A percentile compares a stretch with the other conserved stretches of the same genome.
Conservation (phyloP, 2,329 filamentous ascomycete genomes). For the Hypoxylon sp. region DNA sequence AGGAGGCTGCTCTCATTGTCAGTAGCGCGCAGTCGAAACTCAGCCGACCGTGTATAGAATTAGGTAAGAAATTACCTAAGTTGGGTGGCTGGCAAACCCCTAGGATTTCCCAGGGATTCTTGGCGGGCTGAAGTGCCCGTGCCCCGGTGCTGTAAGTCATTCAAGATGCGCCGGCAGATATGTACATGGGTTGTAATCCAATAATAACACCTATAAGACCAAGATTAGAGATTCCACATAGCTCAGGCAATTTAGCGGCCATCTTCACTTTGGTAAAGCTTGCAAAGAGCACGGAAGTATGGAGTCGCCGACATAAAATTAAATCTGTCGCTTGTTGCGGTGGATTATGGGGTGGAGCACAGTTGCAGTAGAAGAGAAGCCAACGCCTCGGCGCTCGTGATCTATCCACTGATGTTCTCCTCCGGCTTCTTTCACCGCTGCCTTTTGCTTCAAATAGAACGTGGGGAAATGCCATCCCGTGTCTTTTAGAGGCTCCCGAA, state of each 20-base stretch:
- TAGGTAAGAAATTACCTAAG: not conserved
- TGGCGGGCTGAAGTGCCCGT: not conserved
- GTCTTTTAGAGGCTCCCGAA: not conserved
- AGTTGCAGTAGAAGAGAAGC: constrained; percentile 17
- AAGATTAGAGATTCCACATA: not conserved
- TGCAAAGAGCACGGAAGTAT: not conserved
- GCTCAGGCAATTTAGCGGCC: not conserved
- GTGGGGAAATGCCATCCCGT: not conserved
- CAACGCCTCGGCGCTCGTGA: constrained; percentile 27
- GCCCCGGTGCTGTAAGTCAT: not conserved
- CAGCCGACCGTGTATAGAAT: not conserved
- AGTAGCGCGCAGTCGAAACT: not conserved
- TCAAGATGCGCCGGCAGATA: not conserved
- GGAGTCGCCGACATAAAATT: not conserved
- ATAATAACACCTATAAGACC: not conserved
- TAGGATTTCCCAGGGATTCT: not conserved
- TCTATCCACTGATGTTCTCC: constrained; percentile 13
- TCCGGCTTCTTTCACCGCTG: constrained; percentile 14
- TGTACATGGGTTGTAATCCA: not conserved
- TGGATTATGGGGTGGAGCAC: constrained; percentile 17
- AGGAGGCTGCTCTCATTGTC: not conserved
- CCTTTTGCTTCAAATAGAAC: constrained; percentile 3
- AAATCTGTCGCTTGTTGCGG: not conserved
- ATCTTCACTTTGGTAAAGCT: not conserved
- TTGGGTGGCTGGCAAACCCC: not conserved